Evolutionary conservation across 805 yeast genomes (phyloP), one percentile per base, ranked within the genome.

Genomic region (Saccharomycopsis selenospora): DNA sequence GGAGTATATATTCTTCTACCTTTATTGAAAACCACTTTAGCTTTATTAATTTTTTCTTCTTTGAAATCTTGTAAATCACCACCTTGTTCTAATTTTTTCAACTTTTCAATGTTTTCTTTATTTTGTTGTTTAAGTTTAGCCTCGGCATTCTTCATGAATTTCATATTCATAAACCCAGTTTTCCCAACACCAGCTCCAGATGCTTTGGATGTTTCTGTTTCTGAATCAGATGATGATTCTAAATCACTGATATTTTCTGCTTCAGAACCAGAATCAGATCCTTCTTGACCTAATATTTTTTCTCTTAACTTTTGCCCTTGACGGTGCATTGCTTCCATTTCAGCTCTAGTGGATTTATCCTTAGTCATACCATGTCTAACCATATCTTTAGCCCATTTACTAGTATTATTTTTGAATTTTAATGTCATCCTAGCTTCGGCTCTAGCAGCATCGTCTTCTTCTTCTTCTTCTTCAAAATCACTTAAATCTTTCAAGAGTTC

Each of bases 371-470:
- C 98, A 57, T 89, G 85, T 56, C 82, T 84, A 45, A 89, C 79
- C 88, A 91, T 80, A 45, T 85, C 79, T 63, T 80, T 80, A 14
- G 97, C 96, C 96, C 97, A 93, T 59, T 80, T 77, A 41, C 49
- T 49, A 5, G 90, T 78, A 42, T 84, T 84, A 42, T 89, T 85
- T 64, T 86, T 89, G 68, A 91, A 98, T 58, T 87, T 85, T 57
- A 90, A 72, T 2, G 86, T 72, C 95, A 95, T 93, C 65, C 99
- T 79, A 65, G 93, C 98, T 55, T 79, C 76, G 1, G 97, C 98
- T 52, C 98, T 75, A 52, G 75, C 76, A 54, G 77, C 70, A 56
- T 83, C 95, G 51, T 81, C 90, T 54, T 82, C 72, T 40, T 70
- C 79, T 27, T 68, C 75, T 33, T 67, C 75, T 24, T 70, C 77